Percentiles rank a stretch among this genome's conserved stretches.
Evolutionary conservation across 2,329 filamentous ascomycete genomes (phyloP).

Genomic region (Ceratocystis variospora): DNA sequence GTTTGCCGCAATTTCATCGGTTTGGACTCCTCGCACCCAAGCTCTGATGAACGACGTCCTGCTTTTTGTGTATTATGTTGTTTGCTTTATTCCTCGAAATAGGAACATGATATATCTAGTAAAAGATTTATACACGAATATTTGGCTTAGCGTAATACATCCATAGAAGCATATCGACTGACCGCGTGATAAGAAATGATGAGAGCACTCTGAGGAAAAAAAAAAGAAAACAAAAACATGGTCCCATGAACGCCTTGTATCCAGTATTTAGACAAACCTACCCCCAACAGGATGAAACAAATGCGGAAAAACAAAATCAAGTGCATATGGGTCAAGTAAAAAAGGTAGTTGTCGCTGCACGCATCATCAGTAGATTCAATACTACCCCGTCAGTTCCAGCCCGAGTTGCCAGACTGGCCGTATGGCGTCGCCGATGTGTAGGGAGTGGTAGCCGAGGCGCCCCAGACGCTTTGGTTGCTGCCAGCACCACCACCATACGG

Average conservation of each 20-base stretch:
- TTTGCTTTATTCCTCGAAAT: not conserved
- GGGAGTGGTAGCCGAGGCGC: constrained; percentile 35
- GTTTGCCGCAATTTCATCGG: not conserved
- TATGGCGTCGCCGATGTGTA: constrained; percentile 33
- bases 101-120: not conserved
- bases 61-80: not conserved
- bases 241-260: constrained; percentile 13
- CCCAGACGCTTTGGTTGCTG: constrained; percentile 50
- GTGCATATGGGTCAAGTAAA: not conserved
- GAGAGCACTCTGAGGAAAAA: not conserved
- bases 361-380: not conserved
- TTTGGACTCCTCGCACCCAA: not conserved
- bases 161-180: not conserved
- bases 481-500: constrained; percentile 44
- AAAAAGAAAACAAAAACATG: not conserved
- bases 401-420: constrained; percentile 25
- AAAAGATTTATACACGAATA: not conserved
- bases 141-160: not conserved
- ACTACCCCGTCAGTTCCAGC: constrained; percentile 18
- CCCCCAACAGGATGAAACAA: constrained; percentile 8
- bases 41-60: not conserved
- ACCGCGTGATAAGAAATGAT: not conserved
- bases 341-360: not conserved
- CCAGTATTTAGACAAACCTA: not conserved
- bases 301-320: constrained; percentile 10